Evolutionary conservation across 208 protist species (phyloP).

Genomic region (Trypanosomatidae sp.): DNA sequence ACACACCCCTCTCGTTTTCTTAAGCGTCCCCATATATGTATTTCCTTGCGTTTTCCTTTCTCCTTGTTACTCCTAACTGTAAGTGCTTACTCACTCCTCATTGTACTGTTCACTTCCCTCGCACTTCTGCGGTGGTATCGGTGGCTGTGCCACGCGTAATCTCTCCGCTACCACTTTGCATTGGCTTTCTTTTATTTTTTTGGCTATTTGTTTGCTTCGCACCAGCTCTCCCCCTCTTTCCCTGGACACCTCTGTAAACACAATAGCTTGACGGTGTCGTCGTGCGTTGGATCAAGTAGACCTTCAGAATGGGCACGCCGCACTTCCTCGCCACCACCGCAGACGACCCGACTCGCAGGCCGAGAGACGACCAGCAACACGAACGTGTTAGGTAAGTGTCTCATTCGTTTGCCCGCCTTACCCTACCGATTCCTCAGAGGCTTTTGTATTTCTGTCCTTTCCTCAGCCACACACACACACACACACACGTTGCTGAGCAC

Average conservation of each 20-base stretch:
- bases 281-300: not conserved
- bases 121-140: not conserved
- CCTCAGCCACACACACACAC: not conserved
- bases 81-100: not conserved
- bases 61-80: not conserved
- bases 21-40: too few species aligned
- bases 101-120: not conserved
- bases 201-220: not conserved
- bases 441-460: not conserved
- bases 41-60: not conserved
- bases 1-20: not conserved
- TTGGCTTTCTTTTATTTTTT: constrained; percentile 18
- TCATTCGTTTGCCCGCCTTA: not conserved
- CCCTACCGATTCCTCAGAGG: not conserved
- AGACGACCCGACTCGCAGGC: not conserved
- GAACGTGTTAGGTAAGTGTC: not conserved
- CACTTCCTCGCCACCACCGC: not conserved
- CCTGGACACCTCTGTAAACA: not conserved
- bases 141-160: not conserved
- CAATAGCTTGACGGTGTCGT: not conserved
- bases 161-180: not conserved
- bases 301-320: not conserved
- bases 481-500: not conserved
- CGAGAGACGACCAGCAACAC: not conserved
- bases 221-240: not conserved